Percentiles rank a stretch among this genome's conserved stretches.
Evolutionary conservation across 2,329 filamentous ascomycete species (phyloP).

Genomic region (Talaromyces marneffei): DNA sequence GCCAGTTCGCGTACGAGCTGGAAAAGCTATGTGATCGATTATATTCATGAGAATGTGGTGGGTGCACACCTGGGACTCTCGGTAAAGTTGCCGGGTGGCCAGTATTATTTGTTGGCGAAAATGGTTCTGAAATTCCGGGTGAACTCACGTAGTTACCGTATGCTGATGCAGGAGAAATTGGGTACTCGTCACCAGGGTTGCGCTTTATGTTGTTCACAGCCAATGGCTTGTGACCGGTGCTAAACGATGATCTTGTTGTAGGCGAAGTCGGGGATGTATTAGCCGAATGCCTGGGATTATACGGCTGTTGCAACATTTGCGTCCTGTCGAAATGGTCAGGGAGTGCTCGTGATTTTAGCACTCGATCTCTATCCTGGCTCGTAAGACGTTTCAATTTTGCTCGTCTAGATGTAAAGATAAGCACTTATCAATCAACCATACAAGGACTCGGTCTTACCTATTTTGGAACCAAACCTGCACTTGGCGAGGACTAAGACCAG

Average conservation of each 20-base stretch:
- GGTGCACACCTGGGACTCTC: slow-evolving; percentile 6
- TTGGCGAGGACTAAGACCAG: slow-evolving; percentile 82
- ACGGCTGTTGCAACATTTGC: slow-evolving; percentile 53
- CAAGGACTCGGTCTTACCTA: slow-evolving; percentile 53
- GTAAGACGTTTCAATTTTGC: slow-evolving; percentile 58
- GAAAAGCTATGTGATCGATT: slow-evolving; percentile 33
- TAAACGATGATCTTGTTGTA: slow-evolving; percentile 33
- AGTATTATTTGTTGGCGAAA: slow-evolving; percentile 20
- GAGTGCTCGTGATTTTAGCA: slow-evolving; percentile 55
- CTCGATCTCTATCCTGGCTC: slow-evolving; percentile 56
- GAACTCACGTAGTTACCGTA: slow-evolving; percentile 33
- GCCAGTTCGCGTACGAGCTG: slow-evolving; percentile 22
- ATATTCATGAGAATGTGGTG: slow-evolving; percentile 22
- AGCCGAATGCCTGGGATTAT: slow-evolving; percentile 39
- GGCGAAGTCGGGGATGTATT: slow-evolving; percentile 47
- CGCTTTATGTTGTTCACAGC: slow-evolving; percentile 31
- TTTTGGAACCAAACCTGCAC: slow-evolving; percentile 99
- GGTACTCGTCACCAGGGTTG: slow-evolving; percentile 33
- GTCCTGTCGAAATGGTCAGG: slow-evolving; percentile 57
- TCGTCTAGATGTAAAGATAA: slow-evolving; percentile 37
- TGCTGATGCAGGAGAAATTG: slow-evolving; percentile 33
- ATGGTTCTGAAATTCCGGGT: slow-evolving; percentile 24
- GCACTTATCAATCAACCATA: background rate
- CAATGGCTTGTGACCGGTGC: slow-evolving; percentile 29
- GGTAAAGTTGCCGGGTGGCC: slow-evolving; percentile 21